Evolutionary conservation across 768 basidiomycete species (phyloP).

Genomic region (Pleurotus giganteus): DNA sequence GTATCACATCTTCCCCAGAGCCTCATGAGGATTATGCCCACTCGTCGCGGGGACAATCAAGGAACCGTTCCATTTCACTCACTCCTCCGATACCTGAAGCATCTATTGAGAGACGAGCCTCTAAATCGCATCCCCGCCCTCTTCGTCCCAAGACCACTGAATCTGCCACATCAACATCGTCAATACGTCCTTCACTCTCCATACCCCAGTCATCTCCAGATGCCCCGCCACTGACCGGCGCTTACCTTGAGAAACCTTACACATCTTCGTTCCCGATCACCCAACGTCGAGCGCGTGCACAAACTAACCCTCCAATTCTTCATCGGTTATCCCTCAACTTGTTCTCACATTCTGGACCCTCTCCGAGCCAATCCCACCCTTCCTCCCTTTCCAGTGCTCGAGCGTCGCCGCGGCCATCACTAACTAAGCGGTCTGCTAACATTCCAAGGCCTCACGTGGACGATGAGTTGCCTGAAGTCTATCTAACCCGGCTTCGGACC

Average conservation of each 20-base stretch:
- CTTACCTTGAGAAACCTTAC: slow-evolving; percentile 11
- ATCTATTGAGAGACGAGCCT: neutral
- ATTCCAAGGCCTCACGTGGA: slow-evolving; percentile 49
- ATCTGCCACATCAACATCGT: slow-evolving; percentile 16
- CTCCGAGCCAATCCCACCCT: neutral
- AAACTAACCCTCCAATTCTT: slow-evolving; percentile 68
- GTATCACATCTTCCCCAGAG: slow-evolving; percentile 18
- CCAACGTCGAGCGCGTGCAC: slow-evolving; percentile 33
- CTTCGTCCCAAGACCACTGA: slow-evolving; percentile 45
- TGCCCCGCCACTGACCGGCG: slow-evolving; percentile 14
- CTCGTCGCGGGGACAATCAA: slow-evolving; percentile 17
- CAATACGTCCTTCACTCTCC: slow-evolving; percentile 27
- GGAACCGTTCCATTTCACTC: slow-evolving; percentile 7
- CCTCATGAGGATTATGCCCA: slow-evolving; percentile 20
- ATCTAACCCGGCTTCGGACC: slow-evolving; percentile 60
- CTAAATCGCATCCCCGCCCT: neutral
- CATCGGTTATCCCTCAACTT: slow-evolving; percentile 69
- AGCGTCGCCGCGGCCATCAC: slow-evolving; percentile 43
- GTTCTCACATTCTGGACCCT: slow-evolving; percentile 38
- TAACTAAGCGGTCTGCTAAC: slow-evolving; percentile 40
- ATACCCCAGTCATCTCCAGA: slow-evolving; percentile 18
- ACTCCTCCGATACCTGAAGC: neutral
- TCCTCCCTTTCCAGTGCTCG: slow-evolving; percentile 16
- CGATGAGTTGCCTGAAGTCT: slow-evolving; percentile 70
- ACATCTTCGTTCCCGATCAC: slow-evolving; percentile 13